Evolutionary conservation across 2,329 filamentous ascomycete species (phyloP), one percentile per base, ranked within the genome.

Genomic region (Fonsecaea nubica): DNA sequence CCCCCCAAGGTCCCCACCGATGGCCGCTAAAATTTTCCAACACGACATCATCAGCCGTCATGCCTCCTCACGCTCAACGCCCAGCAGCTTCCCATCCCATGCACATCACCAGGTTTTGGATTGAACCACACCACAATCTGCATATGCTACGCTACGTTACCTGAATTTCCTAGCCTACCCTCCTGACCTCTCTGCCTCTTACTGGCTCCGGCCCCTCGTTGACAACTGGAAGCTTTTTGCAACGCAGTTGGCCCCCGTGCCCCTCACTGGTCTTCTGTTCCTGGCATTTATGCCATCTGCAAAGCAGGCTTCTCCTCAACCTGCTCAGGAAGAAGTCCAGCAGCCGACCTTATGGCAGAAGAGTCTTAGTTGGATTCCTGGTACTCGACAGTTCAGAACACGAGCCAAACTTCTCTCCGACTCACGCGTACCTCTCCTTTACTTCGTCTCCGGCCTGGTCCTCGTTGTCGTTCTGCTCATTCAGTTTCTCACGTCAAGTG

Each of bases 381-480:
- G 65, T 13, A 69, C 65, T 55, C 62, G 65, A 63, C 58, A 63
- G 55, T 68, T 66, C 62, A 64, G 53, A 55, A 45, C 65, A 1
- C 62, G 50, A 62, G 62, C 60, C 57, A 67, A 70, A 57, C 60
- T 71, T 62, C 68, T 63, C 53, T 55, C 67, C 55, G 53, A 45
- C 25, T 63, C 68, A 36, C 55, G 65, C 18, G 32, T 66, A 30
- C 63, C 71, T 36, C 57, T 68, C 55, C 59, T 73, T 35, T 70
- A 72, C 61, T 62, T 67, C 50, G 53, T 62, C 56, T 69, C 69
- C n/a, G 67, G 63, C 42, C 50, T 67, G 52, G 35, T 71, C 42
- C 65, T 71, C 18, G 32, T 71, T 21, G 40, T 67, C 25, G 62
- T 64, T 35, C 64, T 69, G 12, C 45, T 69, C 40, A 53, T 35